phyloP scores from a whole-genome alignment of 2,329 filamentous ascomycete species.

The Colletotrichum coccodes region DNA sequence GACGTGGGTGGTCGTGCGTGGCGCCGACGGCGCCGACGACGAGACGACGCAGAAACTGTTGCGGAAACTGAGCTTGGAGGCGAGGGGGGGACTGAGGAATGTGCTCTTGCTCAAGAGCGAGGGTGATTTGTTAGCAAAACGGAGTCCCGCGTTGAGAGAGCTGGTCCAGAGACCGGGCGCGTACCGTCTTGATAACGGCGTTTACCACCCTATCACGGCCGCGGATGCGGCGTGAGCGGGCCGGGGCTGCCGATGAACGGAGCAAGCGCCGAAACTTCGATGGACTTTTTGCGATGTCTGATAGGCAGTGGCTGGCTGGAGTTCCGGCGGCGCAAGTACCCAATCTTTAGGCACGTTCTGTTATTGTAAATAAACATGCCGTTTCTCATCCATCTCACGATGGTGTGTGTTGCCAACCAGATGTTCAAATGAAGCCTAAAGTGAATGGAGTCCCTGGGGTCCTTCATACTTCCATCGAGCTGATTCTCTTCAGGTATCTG shows the following conservation, averaged over 20 bases:
- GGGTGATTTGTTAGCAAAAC: slow-evolving; percentile 34
- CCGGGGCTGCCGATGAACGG: background rate
- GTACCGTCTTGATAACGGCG: slow-evolving; percentile 36
- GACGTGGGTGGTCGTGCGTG: slow-evolving; percentile 40
- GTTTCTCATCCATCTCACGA: too few relatives aligned
- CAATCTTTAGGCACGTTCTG: too few relatives aligned
- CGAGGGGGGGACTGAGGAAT: slow-evolving; percentile 42
- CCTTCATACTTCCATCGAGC: too few relatives aligned
- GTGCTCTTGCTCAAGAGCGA: slow-evolving; percentile 36
- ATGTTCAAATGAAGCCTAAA: too few relatives aligned
- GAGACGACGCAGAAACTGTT: slow-evolving; percentile 28
- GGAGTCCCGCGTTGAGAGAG: slow-evolving; percentile 36
- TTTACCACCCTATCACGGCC: slow-evolving; percentile 33
- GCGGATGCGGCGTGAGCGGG: slow-evolving; percentile 29
- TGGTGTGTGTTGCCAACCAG: too few relatives aligned
- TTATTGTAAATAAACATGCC: too few relatives aligned
- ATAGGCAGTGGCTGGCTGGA: background rate
- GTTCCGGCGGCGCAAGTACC: too few relatives aligned
- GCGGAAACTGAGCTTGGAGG: slow-evolving; percentile 36
- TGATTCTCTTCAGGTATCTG: too few relatives aligned
- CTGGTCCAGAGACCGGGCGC: slow-evolving; percentile 31
- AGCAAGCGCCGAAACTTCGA: background rate
- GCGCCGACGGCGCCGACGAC: slow-evolving; percentile 13
- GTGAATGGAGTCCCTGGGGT: too few relatives aligned
- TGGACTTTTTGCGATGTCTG: background rate